Conservation (phyloP, 2,329 filamentous ascomycete species). For the Cordyceps farinosa region DNA sequence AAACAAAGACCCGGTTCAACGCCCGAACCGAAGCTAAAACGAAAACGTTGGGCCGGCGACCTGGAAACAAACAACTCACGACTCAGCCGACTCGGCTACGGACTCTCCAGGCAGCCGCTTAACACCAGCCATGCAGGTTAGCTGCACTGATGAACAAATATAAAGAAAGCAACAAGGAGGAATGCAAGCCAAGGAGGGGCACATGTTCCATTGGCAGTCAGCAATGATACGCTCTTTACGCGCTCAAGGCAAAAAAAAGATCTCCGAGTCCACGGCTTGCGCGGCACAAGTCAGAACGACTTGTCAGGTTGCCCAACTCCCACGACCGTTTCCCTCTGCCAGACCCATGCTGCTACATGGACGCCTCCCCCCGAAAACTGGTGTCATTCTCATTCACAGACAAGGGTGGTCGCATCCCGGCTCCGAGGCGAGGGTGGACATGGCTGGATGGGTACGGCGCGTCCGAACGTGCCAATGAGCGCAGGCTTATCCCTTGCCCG, state of each 20-base stretch:
- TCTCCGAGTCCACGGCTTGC: constrained; percentile 3
- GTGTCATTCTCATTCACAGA: background rate
- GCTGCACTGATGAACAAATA: background rate
- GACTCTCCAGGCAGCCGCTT: background rate
- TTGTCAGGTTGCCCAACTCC: background rate
- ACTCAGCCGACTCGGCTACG: constrained; percentile 1
- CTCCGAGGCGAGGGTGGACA: background rate
- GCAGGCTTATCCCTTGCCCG: background rate
- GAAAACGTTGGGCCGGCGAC: background rate
- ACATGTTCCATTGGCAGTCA: background rate
- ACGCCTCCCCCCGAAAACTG: background rate
- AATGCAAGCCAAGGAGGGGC: background rate
- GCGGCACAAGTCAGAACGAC: background rate
- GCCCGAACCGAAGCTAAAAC: background rate
- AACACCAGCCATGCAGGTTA: background rate
- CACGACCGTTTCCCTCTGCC: background rate
- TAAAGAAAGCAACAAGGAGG: background rate
- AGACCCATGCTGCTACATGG: background rate
- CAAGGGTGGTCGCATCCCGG: background rate
- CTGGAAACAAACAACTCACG: constrained; percentile 2
- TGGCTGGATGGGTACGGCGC: background rate
- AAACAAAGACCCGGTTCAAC: background rate
- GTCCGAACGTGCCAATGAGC: background rate
- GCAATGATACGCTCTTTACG: background rate
- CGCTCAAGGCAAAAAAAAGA: background rate